Base-by-base conservation (phyloP, 306 rosid species). In the Rosa rugosa region DNA sequence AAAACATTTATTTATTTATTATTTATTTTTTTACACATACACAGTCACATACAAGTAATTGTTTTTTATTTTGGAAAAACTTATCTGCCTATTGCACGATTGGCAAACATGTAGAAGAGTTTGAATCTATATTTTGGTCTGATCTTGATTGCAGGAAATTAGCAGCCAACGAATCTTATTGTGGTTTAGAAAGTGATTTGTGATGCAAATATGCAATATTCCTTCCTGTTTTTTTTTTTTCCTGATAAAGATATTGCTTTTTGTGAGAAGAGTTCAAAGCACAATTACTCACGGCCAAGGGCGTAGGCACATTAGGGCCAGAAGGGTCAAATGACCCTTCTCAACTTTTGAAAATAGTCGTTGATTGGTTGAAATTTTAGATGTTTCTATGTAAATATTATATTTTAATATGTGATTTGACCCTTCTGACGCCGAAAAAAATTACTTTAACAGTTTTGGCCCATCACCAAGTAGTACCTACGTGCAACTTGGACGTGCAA, bases 71-170 rank as follows among this genome's bases (percentile, higher is more conserved):
- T 50, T 42, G 16, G 27, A 54, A 72, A 50, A 54, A 6, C 22
- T 13, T 71, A 56, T 17, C 20, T 69, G 63, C 42, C 31, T 75
- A 36, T 80, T 80, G 59, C 71, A 84, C 85, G 87, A 69, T 84
- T 13, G 87, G 84, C 5, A 80, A 77, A 65, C 87, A 84, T 67
- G 73, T 84, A 7, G 85, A 85, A 42, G 87, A 80, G 51, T 84
- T 84, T 63, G 87, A 84, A 70, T 77, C 85, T 41, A 7, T 77
- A 77, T 84, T 72, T 84, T 76, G 80, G 40, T 66, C 87, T 53
- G 87, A 84, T 36, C 81, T 84, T 72, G 85, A 84, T 54, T 80
- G 65, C 77, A 85, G 87, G 20, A 18, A 77, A 13, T 66, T 84
- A 69, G 80, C 77, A 49, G 41, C 23, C 6, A 69, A 68, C 49